phyloP scores from a whole-genome alignment of 352 stramenopile species.

The Blastocystis sp. region DNA sequence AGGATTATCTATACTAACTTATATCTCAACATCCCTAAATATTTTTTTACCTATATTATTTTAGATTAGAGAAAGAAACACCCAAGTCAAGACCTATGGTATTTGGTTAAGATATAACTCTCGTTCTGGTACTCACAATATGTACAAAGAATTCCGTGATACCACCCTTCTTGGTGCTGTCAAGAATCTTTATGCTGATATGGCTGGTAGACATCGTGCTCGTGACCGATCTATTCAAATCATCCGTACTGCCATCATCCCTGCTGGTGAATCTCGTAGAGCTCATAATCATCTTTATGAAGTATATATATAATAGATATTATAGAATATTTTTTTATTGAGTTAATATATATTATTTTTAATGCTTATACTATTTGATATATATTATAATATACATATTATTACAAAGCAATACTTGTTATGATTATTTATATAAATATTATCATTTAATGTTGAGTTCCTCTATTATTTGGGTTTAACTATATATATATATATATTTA shows the following conservation, averaged over 20 bases:
- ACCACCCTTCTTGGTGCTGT: slow-evolving; percentile 84
- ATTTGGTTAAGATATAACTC: slow-evolving; percentile 99
- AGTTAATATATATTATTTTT: too few species aligned
- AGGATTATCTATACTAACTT: too few species aligned
- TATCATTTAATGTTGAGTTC: too few species aligned
- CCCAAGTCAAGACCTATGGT: slow-evolving; percentile 95
- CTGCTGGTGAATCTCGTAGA: slow-evolving; percentile 10
- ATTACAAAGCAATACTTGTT: too few species aligned
- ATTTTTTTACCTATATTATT: slow-evolving; percentile 6
- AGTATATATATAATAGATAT: too few species aligned
- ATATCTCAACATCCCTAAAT: too few species aligned
- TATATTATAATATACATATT: too few species aligned
- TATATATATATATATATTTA: too few species aligned
- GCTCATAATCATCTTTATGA: slow-evolving; percentile 28
- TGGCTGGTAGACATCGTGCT: slow-evolving; percentile 81
- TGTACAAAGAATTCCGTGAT: slow-evolving; percentile 99
- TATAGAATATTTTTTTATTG: too few species aligned
- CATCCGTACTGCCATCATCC: slow-evolving; percentile 34
- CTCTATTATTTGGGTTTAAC: too few species aligned
- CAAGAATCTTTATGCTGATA: slow-evolving; percentile 85
- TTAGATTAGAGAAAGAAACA: slow-evolving; percentile 88
- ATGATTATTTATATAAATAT: too few species aligned
- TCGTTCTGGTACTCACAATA: slow-evolving; percentile 97
- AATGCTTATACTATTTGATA: too few species aligned
- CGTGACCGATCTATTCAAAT: slow-evolving; percentile 33